These are phyloP conservation scores for Suillus alpinus DNA, from an alignment of 768 basidiomycete species.

Conservation along the genomic window DNA sequence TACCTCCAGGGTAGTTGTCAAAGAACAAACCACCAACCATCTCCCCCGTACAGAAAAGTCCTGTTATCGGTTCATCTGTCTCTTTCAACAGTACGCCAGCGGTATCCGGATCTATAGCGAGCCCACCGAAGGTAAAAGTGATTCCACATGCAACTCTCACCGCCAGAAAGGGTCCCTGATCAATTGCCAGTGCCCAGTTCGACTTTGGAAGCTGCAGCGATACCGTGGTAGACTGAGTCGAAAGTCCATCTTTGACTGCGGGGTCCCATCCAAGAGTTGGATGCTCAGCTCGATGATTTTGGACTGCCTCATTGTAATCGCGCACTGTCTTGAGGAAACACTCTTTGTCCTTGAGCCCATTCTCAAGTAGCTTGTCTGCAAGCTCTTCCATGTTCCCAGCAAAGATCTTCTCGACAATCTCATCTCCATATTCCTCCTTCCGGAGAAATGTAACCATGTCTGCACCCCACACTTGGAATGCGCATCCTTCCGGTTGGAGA, in stretches of 20 bases:
- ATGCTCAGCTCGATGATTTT: conserved; percentile 33
- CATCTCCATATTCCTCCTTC: conserved; percentile 65
- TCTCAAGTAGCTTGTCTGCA: conserved; percentile 41
- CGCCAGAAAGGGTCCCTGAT: conserved; percentile 55
- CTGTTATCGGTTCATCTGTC: conserved; percentile 41
- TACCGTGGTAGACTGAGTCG: conserved; percentile 41
- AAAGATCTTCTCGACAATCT: conserved; percentile 52
- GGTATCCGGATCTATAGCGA: conserved; percentile 55
- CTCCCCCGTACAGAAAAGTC: conserved; percentile 66
- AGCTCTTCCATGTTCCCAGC: conserved; percentile 48
- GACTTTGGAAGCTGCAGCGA: conserved; percentile 51
- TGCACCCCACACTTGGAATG: conserved; percentile 66
- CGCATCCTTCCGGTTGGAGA: conserved; percentile 53
- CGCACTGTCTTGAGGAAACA: conserved; percentile 45
- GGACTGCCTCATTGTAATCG: conserved; percentile 51
- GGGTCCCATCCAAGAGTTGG: conserved; percentile 52
- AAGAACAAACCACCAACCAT: conserved; percentile 67
- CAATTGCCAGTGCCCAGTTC: conserved; percentile 64
- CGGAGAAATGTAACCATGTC: conserved; percentile 44
- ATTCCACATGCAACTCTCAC: conserved; percentile 69
- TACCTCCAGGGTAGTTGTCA: conserved; percentile 68
- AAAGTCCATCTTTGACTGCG: conserved; percentile 58
- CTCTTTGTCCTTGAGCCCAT: conserved; percentile 44
- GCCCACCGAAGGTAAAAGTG: conserved; percentile 72
- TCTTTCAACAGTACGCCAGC: conserved; percentile 47